Base-by-base conservation (phyloP, 768 basidiomycete species). In the Suillus paluster region DNA sequence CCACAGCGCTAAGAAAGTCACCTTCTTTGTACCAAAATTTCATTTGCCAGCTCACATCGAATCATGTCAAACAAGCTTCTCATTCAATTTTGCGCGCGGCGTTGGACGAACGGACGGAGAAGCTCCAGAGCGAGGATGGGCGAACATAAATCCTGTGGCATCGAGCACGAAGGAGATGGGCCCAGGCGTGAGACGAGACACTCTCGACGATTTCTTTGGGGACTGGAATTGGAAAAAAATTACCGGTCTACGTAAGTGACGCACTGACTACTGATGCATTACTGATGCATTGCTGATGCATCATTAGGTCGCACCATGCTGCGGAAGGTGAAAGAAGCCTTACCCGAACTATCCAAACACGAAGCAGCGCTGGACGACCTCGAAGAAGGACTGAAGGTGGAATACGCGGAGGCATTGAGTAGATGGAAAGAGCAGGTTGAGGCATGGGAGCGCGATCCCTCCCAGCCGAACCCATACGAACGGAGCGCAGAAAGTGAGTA, bases 381-480 rank as follows among this genome's bases (percentile, higher is more conserved):
- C 11, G 23, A 53, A 12, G 25, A 19, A 25, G 17, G 27, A 19
- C 50, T 53, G 2, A 36, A 36, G 3, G 36, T 9, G 9, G 36
- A 36, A 36, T 36, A 36, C 7, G 1, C 9, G 11, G 2, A 58
- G 63, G 12, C 21, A 67, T 1, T 63, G 55, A 59, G 38, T 54
- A 5, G 66, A 17, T 74, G 68, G 68, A 64, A n/a, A n/a, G n/a
- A n/a, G n/a, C n/a, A n/a, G n/a, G n/a, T n/a, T n/a, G n/a, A n/a
- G n/a, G n/a, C n/a, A 12, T 75, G 71, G 71, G 73, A 75, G 39
- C 59, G 30, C 2, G 66, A 72, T 42, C 45, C 48, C 17, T 42
- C 45, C 9, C 58, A 64, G 4, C 63, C 65, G 8, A 75, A 75
- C 65, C 74, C 74, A 3, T 74, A 64, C 54, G 56, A 64, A 34